Evolutionary conservation across 2,329 filamentous ascomycete genomes (phyloP).

Genomic region (Botrytis tulipae): DNA sequence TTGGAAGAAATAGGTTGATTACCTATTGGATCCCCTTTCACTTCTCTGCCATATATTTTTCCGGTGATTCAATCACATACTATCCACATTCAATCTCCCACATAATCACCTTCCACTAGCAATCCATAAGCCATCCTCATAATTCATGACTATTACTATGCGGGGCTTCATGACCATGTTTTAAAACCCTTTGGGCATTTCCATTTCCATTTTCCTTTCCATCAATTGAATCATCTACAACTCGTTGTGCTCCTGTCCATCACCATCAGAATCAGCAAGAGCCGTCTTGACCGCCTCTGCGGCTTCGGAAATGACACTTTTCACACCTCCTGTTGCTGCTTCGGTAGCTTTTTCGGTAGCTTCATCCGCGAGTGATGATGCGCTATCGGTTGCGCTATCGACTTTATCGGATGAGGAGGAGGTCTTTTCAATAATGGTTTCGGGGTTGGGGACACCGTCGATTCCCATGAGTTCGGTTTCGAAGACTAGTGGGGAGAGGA

Average conservation of each 20-base stretch:
- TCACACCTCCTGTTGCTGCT: slow-evolving; percentile 35
- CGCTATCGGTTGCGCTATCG: slow-evolving; percentile 33
- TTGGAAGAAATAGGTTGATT: not conserved
- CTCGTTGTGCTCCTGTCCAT: slow-evolving; percentile 58
- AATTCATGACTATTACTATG: slow-evolving; percentile 20
- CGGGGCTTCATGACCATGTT: slow-evolving; percentile 20
- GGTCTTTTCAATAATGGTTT: slow-evolving; percentile 16
- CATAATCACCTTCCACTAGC: not conserved
- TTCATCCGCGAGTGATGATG: slow-evolving; percentile 31
- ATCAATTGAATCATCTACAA: slow-evolving; percentile 45
- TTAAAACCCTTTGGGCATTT: slow-evolving; percentile 4
- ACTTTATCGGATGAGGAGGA: slow-evolving; percentile 30
- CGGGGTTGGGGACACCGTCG: slow-evolving; percentile 56
- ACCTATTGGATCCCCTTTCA: not conserved
- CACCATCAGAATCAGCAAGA: slow-evolving; percentile 54
- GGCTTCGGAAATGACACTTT: slow-evolving; percentile 50
- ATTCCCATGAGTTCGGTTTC: slow-evolving; percentile 89
- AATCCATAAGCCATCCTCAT: not conserved
- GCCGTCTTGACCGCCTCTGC: slow-evolving; percentile 53
- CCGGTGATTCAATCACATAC: not conserved
- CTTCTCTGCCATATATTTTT: not conserved
- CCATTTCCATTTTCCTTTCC: not conserved
- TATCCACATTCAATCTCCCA: not conserved
- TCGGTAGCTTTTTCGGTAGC: slow-evolving; percentile 22
- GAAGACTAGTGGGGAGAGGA: slow-evolving; percentile 58